Evolutionary conservation across 768 basidiomycete genomes (phyloP).

Genomic region (Termitomyces sp.): DNA sequence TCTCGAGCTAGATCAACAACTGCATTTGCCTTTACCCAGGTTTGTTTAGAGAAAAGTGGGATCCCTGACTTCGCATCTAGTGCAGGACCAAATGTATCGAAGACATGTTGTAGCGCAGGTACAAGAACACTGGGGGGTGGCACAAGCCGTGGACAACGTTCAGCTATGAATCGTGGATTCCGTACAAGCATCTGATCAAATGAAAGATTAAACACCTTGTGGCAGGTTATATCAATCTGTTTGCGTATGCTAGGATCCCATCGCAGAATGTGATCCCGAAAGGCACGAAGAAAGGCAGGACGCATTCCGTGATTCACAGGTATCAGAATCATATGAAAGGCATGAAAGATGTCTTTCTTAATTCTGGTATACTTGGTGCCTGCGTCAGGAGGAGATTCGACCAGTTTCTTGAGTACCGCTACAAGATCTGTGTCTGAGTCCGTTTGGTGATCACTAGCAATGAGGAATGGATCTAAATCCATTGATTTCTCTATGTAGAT

Average conservation of each 20-base stretch:
- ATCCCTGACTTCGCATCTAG: slow-evolving; percentile 15
- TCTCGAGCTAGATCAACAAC: no score
- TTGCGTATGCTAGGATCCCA: slow-evolving; percentile 18
- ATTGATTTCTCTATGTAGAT: no score
- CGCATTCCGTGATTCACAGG: slow-evolving; percentile 17
- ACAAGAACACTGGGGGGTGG: slow-evolving; percentile 18
- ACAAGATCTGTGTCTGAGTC: not conserved
- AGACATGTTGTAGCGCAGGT: slow-evolving; percentile 19
- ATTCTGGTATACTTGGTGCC: slow-evolving; percentile 4
- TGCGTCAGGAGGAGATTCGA: not conserved
- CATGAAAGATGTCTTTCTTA: slow-evolving; percentile 21
- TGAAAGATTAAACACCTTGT: not conserved
- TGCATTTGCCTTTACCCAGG: no score
- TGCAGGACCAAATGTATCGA: slow-evolving; percentile 14
- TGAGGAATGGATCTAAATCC: not conserved
- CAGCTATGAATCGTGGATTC: slow-evolving; percentile 15
- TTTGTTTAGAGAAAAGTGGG: slow-evolving; percentile 16
- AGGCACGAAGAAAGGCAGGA: slow-evolving; percentile 15
- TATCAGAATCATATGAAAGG: not conserved
- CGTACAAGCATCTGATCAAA: slow-evolving; percentile 20
- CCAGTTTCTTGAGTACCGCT: not conserved
- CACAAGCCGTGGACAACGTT: slow-evolving; percentile 15
- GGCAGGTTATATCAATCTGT: slow-evolving; percentile 16
- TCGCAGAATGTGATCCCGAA: slow-evolving; percentile 19
- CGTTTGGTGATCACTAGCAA: no score